These are phyloP conservation scores for Coemansia sp. DNA, from an alignment of 371 early-diverging fungal genomes.

Conservation along the genomic window DNA sequence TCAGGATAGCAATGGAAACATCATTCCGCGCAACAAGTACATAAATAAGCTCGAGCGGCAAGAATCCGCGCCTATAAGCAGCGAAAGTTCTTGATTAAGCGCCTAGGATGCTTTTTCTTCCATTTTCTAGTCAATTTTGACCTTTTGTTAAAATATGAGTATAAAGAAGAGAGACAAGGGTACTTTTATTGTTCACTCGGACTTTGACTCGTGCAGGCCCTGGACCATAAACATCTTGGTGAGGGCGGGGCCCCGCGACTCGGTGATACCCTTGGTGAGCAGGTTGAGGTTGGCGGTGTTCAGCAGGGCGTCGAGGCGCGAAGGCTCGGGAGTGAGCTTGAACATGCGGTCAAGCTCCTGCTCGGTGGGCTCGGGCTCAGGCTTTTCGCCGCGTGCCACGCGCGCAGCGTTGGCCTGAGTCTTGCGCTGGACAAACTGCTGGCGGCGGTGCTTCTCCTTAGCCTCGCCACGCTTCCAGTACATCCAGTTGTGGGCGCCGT, in stretches of 20 bases:
- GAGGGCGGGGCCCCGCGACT: conserved; percentile 86
- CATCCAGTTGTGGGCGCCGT: conserved; percentile 88
- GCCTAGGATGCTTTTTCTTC: too few species aligned
- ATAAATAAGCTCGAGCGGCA: too few species aligned
- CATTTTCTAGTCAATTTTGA: too few species aligned
- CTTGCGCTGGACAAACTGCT: conserved; percentile 63
- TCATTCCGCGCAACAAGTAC: too few species aligned
- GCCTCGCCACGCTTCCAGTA: conserved; percentile 90
- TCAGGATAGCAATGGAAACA: too few species aligned
- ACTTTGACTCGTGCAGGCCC: conserved; percentile 60
- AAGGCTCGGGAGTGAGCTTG: conserved; percentile 80
- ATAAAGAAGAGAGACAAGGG: too few species aligned
- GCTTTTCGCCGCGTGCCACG: conserved; percentile 66
- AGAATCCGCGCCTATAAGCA: too few species aligned
- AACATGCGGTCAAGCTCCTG: conserved; percentile 72
- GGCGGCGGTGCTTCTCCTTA: conserved; percentile 78
- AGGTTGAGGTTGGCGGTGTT: conserved; percentile 86
- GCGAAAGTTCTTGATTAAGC: too few species aligned
- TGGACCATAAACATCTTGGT: conserved; percentile 77
- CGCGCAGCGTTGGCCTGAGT: conserved; percentile 80
- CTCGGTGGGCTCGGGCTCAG: conserved; percentile 71
- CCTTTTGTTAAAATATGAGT: too few species aligned
- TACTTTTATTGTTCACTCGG: neutral
- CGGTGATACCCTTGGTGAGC: conserved; percentile 87
- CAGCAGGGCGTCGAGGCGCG: conserved; percentile 85